Evolutionary conservation across 2,329 filamentous ascomycete species (phyloP), one percentile per base, ranked within the genome.

Genomic region (Albophoma yamanashiensis): DNA sequence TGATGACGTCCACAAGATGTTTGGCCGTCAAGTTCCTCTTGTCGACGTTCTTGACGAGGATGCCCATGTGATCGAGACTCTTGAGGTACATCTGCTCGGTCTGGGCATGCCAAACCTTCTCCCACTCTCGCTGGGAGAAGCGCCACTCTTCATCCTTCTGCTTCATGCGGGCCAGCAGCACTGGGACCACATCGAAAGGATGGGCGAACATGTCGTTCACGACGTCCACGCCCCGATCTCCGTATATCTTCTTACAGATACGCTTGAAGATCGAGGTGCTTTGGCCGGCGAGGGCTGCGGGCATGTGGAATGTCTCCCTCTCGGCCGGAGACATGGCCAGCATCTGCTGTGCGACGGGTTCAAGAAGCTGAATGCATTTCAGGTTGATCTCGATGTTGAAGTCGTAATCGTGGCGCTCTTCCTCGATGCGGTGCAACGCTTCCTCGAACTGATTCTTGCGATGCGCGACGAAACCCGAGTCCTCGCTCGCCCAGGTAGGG

Each of bases 61-160:
- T 92, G 25, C 92, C 92, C 82, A 97, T 96, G 70, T 99, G 94
- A 69, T 99, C 94, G 58, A 99, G 84, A 72, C 92, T 96, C 78
- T 92, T 95, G 76, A 95, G 90, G 75, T 97, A 96, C 78, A 96
- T 93, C 68, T 89, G 88, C 70, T 96, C 89, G 31, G 93, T 97
- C 76, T 97, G 94, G 57, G 91, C 88, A 64, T 94, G 91, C 94
- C 94, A 99, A 9, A 99, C 92, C 75, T 97, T 97, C 74, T 97
- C 92, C 94, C 94, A 99, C 71, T 99, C 95, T 39, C 94, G 91
- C 79, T 90, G 92, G 7, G 91, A 93, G 66, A 95, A 92, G 64
- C 96, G 91, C 94, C 94, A 99, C 69, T 97, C 92, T 73, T 99
- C 94, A 53, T 95, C 88, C 72, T 97, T 97, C 68, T 95, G 91